phyloP scores from a whole-genome alignment of 2,329 filamentous ascomycete genomes.

The Bimuria novae-zelandiae region DNA sequence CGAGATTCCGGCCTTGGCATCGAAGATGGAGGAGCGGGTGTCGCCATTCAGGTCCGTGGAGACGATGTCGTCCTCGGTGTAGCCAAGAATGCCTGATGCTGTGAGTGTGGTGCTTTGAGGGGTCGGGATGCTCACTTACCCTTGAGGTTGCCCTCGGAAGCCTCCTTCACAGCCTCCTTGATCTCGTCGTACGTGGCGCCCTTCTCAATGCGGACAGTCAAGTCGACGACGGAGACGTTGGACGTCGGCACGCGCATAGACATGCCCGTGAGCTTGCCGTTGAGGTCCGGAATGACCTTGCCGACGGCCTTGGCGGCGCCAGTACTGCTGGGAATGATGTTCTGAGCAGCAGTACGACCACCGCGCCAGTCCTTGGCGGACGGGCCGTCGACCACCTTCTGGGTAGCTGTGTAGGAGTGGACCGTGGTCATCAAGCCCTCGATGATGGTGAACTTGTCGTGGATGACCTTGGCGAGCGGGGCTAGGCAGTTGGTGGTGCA shows the following conservation, averaged over 20 bases:
- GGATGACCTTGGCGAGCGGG: slow-evolving; percentile 97
- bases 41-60: slow-evolving; percentile 94
- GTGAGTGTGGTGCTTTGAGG: slow-evolving; percentile 24
- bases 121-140: slow-evolving; percentile 59
- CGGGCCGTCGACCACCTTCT: slow-evolving; percentile 98
- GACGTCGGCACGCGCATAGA: slow-evolving; percentile 97
- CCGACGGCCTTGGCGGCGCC: slow-evolving; percentile 99
- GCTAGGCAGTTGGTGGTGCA: slow-evolving; percentile 99
- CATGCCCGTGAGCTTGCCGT: slow-evolving; percentile 99
- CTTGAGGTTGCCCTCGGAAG: slow-evolving; percentile 82
- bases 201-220: slow-evolving; percentile 95
- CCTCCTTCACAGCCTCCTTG: slow-evolving; percentile 86
- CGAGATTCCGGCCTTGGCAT: slow-evolving; percentile 98
- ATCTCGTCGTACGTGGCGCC: slow-evolving; percentile 84
- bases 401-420: slow-evolving; percentile 99
- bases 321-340: slow-evolving; percentile 99
- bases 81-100: slow-evolving; percentile 77
- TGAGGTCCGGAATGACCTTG: slow-evolving; percentile 97
- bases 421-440: slow-evolving; percentile 99
- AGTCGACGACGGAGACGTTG: slow-evolving; percentile 99
- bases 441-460: slow-evolving; percentile 97
- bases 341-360: slow-evolving; percentile 97
- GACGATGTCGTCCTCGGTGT: slow-evolving; percentile 97
- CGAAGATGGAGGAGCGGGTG: slow-evolving; percentile 94
- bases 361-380: slow-evolving; percentile 99